Conservation (phyloP, 345 rosid genomes). For the Draba incana region DNA sequence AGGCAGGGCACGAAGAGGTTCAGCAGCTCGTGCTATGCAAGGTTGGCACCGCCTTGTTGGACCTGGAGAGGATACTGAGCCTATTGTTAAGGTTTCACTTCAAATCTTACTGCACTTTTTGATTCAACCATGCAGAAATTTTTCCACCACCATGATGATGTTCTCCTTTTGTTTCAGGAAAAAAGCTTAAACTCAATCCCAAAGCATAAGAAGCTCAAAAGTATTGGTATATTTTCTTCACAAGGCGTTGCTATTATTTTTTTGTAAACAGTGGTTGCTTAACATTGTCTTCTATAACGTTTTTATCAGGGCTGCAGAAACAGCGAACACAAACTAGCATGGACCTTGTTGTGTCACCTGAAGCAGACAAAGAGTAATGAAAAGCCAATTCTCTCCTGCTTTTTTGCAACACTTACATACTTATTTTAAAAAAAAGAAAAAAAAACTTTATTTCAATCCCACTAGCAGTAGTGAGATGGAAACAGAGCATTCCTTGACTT, state of each 20-base stretch:
- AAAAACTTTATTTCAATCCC: not conserved
- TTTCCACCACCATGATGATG: conserved; percentile 13
- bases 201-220: conserved; percentile 73
- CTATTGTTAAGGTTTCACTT: conserved; percentile 49
- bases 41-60: conserved; percentile 82
- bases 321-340: conserved; percentile 45
- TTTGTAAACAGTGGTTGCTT: conserved; percentile 16
- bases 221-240: conserved; percentile 55
- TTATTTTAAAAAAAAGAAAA: not conserved
- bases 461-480: conserved; percentile 6
- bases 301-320: conserved; percentile 58
- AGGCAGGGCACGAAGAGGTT: conserved; percentile 72
- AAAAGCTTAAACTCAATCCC: conserved; percentile 52
- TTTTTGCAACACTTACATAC: conserved; percentile 15
- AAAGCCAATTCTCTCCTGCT: conserved; percentile 32
- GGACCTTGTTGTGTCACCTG: conserved; percentile 47
- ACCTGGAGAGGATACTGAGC: conserved; percentile 66
- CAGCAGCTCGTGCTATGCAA: conserved; percentile 93
- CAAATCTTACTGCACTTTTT: conserved; percentile 17
- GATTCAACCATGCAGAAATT: conserved; percentile 7
- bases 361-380: conserved; percentile 66
- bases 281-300: conserved; percentile 28
- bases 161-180: conserved; percentile 47
- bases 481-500: not conserved
- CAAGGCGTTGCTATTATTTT: conserved; percentile 23